Evolutionary conservation across 306 rosid species (phyloP).

Genomic region (Acacia crassicarpa): DNA sequence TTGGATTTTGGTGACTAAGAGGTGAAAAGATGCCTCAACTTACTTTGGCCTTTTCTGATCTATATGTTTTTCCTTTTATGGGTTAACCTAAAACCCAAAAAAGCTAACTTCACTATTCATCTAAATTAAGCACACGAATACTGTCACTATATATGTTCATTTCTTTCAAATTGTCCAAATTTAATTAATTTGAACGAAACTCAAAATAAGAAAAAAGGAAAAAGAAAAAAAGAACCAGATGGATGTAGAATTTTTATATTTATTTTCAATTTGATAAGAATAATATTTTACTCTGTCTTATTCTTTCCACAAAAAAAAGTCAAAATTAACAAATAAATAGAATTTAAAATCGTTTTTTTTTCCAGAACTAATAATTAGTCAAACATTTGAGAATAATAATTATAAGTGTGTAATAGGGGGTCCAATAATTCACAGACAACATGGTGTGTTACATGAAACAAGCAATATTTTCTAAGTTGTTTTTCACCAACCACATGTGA

Average conservation of each 20-base stretch:
- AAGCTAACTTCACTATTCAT: slow-evolving; percentile 14
- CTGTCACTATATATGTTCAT: neutral
- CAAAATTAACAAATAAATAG: neutral
- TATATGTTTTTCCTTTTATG: neutral
- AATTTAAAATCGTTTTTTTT: neutral
- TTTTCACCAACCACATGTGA: slow-evolving; percentile 38
- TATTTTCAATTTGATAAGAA: neutral
- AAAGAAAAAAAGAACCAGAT: neutral
- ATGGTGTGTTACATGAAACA: slow-evolving; percentile 19
- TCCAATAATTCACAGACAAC: slow-evolving; percentile 26
- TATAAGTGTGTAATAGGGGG: neutral
- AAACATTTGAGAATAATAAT: neutral
- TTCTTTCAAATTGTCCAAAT: neutral
- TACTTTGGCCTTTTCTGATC: slow-evolving; percentile 12
- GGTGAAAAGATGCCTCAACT: slow-evolving; percentile 45
- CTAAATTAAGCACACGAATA: neutral
- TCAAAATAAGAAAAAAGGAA: too few species aligned
- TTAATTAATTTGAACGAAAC: neutral
- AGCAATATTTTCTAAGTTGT: slow-evolving; percentile 33
- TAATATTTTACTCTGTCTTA: neutral
- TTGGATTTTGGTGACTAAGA: slow-evolving; percentile 52
- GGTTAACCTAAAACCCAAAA: slow-evolving; percentile 8
- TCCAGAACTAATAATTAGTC: neutral
- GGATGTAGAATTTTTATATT: neutral
- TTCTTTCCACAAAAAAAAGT: neutral